phyloP scores from a whole-genome alignment of 2,329 filamentous ascomycete genomes.

The Coniochaeta prunicola region DNA sequence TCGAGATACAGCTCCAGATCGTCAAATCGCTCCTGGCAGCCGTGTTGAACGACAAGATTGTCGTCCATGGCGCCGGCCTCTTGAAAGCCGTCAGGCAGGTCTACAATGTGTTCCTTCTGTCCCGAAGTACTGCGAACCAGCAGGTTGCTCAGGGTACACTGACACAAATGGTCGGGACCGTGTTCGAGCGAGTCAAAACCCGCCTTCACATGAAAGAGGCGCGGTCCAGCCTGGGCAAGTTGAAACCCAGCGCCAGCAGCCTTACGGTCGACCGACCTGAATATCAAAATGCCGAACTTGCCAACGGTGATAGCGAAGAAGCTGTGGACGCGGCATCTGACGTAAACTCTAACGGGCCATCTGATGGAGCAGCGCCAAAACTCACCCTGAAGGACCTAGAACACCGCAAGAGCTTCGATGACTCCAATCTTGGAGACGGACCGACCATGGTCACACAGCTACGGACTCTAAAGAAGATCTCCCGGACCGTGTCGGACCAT shows the following conservation, averaged over 20 bases:
- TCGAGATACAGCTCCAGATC: slow-evolving; percentile 93
- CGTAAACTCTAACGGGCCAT: slow-evolving; percentile 13
- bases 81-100: slow-evolving; percentile 96
- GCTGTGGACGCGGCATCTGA: slow-evolving; percentile 25
- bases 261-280: slow-evolving; percentile 25
- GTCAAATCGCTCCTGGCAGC: slow-evolving; percentile 94
- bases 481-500: slow-evolving; percentile 44
- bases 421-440: slow-evolving; percentile 59
- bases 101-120: slow-evolving; percentile 97
- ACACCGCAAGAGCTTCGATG: slow-evolving; percentile 61
- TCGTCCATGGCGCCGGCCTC: slow-evolving; percentile 92
- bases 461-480: slow-evolving; percentile 36
- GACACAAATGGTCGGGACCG: slow-evolving; percentile 97
- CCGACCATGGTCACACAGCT: slow-evolving; percentile 61
- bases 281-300: slow-evolving; percentile 18
- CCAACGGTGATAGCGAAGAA: slow-evolving; percentile 32
- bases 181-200: slow-evolving; percentile 89
- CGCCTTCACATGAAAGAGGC: slow-evolving; percentile 83
- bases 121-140: slow-evolving; percentile 89
- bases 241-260: slow-evolving; percentile 43
- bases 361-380: slow-evolving; percentile 34
- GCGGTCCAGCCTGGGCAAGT: slow-evolving; percentile 49
- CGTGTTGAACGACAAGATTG: slow-evolving; percentile 96
- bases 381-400: slow-evolving; percentile 61
- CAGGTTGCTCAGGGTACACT: slow-evolving; percentile 94